Conservation (phyloP, 768 basidiomycete species). For the Tulasnella sp. region DNA sequence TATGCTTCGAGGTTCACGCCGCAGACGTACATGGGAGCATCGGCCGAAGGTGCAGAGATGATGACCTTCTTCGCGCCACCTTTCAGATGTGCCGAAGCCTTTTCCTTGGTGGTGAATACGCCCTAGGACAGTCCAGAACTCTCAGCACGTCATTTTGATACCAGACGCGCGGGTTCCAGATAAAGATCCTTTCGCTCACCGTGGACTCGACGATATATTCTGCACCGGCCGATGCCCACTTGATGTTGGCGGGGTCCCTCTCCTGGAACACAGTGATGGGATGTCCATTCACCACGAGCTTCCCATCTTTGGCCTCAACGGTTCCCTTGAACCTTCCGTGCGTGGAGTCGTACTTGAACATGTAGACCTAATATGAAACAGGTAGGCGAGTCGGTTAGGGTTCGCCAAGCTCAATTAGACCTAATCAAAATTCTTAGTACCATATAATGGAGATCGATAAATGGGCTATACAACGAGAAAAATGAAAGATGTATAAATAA, state of each 20-base stretch:
- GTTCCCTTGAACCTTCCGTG: constrained; percentile 84
- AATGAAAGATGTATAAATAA: too few relatives aligned
- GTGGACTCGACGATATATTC: constrained; percentile 96
- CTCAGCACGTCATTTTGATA: background rate
- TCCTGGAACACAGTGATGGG: constrained; percentile 69
- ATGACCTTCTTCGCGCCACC: constrained; percentile 99
- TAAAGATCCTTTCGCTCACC: too few relatives aligned
- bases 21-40: constrained; percentile 89
- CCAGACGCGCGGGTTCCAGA: too few relatives aligned
- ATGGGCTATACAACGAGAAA: too few relatives aligned
- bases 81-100: constrained; percentile 88
- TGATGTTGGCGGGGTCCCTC: constrained; percentile 76
- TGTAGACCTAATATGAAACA: constrained; percentile 73
- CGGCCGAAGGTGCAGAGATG: constrained; percentile 97
- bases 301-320: constrained; percentile 61
- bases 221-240: constrained; percentile 72
- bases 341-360: constrained; percentile 96
- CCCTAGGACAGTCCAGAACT: constrained; percentile 45
- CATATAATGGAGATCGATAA: constrained; percentile 97
- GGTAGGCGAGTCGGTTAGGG: too few relatives aligned
- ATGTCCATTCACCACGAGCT: constrained; percentile 78
- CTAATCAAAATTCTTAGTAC: constrained; percentile 36
- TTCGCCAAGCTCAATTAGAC: too few relatives aligned
- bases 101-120: constrained; percentile 95
- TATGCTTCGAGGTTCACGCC: constrained; percentile 95